These are phyloP conservation scores for Calophaca sinica DNA, from an alignment of 306 rosid genomes.

Conservation along the genomic window DNA sequence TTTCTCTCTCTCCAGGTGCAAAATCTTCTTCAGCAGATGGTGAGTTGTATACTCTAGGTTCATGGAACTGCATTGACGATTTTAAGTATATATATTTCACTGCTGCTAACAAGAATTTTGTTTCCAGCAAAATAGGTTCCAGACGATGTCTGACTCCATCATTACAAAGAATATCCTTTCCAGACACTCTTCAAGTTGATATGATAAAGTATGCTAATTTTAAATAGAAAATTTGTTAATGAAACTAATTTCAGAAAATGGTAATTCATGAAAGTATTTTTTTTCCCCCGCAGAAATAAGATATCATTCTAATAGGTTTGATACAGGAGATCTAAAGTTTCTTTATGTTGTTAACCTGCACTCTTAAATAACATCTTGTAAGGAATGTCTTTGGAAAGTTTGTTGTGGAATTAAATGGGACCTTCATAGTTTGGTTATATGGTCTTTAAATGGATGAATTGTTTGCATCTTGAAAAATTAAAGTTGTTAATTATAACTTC, in stretches of 20 bases:
- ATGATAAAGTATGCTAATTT: neutral
- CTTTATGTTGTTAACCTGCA: constrained; percentile 5
- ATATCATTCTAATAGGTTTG: neutral
- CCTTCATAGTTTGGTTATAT: constrained; percentile 22
- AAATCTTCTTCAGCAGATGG: constrained; percentile 87
- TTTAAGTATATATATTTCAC: constrained; percentile 12
- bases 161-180: constrained; percentile 94
- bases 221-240: neutral
- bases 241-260: constrained; percentile 33
- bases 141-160: constrained; percentile 91
- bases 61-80: constrained; percentile 39
- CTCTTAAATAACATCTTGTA: neutral
- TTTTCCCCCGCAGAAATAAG: neutral
- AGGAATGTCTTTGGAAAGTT: constrained; percentile 1
- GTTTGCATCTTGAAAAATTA: neutral
- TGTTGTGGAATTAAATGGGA: constrained; percentile 8
- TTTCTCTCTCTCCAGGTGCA: constrained; percentile 40
- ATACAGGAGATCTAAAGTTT: constrained; percentile 12
- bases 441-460: constrained; percentile 19
- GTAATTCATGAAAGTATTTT: neutral
- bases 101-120: constrained; percentile 45
- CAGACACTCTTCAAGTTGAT: constrained; percentile 41
- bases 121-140: constrained; percentile 94
- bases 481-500: constrained; percentile 6
- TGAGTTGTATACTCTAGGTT: constrained; percentile 57